These are phyloP conservation scores for Mycena amicta DNA, from an alignment of 768 basidiomycete genomes.

Conservation along the genomic window DNA sequence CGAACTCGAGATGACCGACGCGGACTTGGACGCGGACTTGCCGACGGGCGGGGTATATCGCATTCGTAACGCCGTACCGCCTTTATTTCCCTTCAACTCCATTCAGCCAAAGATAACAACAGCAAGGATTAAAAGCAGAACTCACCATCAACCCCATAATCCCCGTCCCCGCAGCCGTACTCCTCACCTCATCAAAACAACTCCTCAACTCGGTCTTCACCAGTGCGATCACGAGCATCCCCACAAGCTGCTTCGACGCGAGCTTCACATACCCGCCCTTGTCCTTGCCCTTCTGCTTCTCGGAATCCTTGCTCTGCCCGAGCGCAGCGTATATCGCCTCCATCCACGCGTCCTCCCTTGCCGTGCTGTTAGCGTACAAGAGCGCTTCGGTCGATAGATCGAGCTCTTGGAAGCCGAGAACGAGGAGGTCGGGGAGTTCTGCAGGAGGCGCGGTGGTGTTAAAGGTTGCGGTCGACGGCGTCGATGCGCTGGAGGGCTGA, in stretches of 20 bases:
- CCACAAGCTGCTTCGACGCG: constrained; percentile 77
- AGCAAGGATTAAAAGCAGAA: no score
- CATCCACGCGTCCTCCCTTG: constrained; percentile 64
- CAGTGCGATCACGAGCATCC: constrained; percentile 75
- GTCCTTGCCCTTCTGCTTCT: constrained; percentile 35
- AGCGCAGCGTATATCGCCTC: not conserved
- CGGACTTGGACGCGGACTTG: not conserved
- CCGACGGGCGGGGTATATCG: constrained; percentile 49
- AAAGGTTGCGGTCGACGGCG: not conserved
- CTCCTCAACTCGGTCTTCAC: constrained; percentile 53
- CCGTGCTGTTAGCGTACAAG: constrained; percentile 64
- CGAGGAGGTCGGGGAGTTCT: constrained; percentile 64
- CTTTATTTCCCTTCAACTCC: constrained; percentile 79
- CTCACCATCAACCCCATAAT: constrained; percentile 79
- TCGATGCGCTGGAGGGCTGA: constrained; percentile 36
- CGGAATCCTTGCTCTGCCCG: not conserved
- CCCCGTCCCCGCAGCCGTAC: constrained; percentile 64
- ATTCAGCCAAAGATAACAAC: no score
- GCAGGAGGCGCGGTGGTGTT: constrained; percentile 19
- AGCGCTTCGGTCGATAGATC: constrained; percentile 80
- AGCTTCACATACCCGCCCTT: constrained; percentile 30
- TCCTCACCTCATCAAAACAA: constrained; percentile 57
- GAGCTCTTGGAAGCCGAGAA: constrained; percentile 81
- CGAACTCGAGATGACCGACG: constrained; percentile 7
- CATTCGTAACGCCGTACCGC: constrained; percentile 68